Base-by-base conservation (phyloP, 2,329 filamentous ascomycete genomes). In the Beauveria asiatica region DNA sequence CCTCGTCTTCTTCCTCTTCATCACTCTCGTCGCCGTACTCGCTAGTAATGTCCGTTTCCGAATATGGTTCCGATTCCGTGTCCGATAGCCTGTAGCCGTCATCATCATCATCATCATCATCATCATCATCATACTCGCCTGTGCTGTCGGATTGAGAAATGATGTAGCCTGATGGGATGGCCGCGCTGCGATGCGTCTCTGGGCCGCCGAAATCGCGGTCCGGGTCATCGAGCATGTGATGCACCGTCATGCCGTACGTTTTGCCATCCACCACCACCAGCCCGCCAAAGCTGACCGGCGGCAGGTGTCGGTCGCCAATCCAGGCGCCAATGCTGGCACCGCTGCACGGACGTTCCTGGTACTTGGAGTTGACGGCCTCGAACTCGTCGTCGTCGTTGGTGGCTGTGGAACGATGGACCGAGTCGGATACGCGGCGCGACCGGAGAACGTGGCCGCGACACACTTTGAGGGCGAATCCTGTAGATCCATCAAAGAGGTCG, bases 321-420 rank as follows among this genome's bases (percentile, higher is more conserved):
- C 90, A 97, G 0, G 92, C 92, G 7, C 93, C 93, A 62, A 97
- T 97, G 48, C 92, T 96, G 8, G 93, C 93, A 1, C 93, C 93
- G 65, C 92, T 96, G 0, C 84, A 74, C 1, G 93, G 93, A 23
- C 83, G 82, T 66, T 86, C 79, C 71, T 97, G 92, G 69, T 90
- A 93, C 62, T 85, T 85, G 1, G 85, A 85, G 67, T 95, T 96
- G 39, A 79, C 80, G 0, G 82, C 79, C 10, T 72, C 71, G 0
- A 73, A 56, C 4, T 77, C 73, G 4, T 77, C 74, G 8, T 70
- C 69, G 1, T 65, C 42, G 33, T 67, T 66, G 16, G 68, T 63
- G 30, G 65, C 72, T 72, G 72, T 72, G 1, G 72, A 74, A 30
- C 70, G 64, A 2, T 65, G 63, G 16, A 69, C 66, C 0, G 69